Conservation (phyloP, 202 grass and related monocot species). For the Miscanthus sacchariflorus region DNA sequence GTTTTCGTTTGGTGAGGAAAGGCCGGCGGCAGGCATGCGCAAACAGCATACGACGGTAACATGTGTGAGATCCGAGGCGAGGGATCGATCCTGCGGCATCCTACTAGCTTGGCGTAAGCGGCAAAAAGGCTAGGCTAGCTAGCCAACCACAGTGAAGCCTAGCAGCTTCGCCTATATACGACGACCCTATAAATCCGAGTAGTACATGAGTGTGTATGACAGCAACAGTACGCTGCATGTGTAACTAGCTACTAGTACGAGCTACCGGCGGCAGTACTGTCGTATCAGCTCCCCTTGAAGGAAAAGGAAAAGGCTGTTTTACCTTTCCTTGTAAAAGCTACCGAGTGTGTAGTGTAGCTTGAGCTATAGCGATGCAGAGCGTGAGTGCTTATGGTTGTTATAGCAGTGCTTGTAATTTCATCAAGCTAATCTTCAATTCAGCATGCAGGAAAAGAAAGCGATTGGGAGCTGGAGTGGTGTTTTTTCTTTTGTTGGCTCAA, state of each 20-base stretch:
- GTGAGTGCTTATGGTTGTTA: not conserved
- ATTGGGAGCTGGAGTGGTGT: not conserved
- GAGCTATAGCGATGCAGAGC: not conserved
- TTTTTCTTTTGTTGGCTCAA: not conserved
- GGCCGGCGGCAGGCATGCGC: not conserved
- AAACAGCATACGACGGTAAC: not conserved
- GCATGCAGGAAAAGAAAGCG: not conserved
- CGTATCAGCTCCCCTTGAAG: slow-evolving; percentile 13
- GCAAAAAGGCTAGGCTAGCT: slow-evolving; percentile 62
- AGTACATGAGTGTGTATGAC: not conserved
- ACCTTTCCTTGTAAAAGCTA: slow-evolving; percentile 19
- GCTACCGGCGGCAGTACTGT: not conserved
- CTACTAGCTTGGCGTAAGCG: slow-evolving; percentile 58
- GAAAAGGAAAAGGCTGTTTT: slow-evolving; percentile 40
- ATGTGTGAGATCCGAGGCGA: not conserved
- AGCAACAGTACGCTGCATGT: slow-evolving; percentile 32
- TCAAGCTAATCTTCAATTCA: no score
- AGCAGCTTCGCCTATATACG: no score
- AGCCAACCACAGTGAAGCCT: slow-evolving; percentile 18
- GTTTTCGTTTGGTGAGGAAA: slow-evolving; percentile 56
- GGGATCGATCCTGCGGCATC: not conserved
- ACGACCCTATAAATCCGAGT: no score
- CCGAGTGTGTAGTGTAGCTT: not conserved
- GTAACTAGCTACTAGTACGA: not conserved
- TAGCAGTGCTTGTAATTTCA: not conserved